Conservation (phyloP, 2,329 filamentous ascomycete species). For the Penicillium palitans region DNA sequence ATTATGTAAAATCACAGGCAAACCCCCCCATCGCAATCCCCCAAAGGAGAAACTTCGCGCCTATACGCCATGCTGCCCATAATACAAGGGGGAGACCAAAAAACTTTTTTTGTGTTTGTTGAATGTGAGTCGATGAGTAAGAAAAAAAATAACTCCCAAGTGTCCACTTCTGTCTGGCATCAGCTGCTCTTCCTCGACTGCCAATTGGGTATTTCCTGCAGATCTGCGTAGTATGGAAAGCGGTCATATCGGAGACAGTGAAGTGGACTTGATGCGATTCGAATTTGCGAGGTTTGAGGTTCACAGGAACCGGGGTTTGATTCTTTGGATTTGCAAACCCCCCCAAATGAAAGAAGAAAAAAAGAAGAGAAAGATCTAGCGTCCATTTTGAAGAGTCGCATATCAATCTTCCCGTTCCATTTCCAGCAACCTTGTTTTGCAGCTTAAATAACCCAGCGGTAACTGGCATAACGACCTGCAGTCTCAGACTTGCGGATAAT, state of each 20-base stretch:
- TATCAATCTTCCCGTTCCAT: not conserved
- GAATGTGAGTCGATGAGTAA: slow-evolving; percentile 4
- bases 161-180: slow-evolving; percentile 16
- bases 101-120: slow-evolving; percentile 30
- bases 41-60: slow-evolving; percentile 36
- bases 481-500: slow-evolving; percentile 96
- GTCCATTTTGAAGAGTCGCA: not conserved
- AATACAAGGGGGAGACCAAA: slow-evolving; percentile 33
- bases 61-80: slow-evolving; percentile 43
- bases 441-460: slow-evolving; percentile 64
- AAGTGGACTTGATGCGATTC: slow-evolving; percentile 12
- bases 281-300: slow-evolving; percentile 3
- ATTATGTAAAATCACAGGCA: slow-evolving; percentile 27
- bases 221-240: not conserved
- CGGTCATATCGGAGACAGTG: not conserved
- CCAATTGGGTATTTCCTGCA: slow-evolving; percentile 1
- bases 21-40: slow-evolving; percentile 19
- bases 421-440: not conserved
- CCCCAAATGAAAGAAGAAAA: not conserved
- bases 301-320: not conserved
- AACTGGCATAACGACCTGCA: slow-evolving; percentile 93
- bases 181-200: slow-evolving; percentile 5
- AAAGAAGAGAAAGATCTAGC: not conserved
- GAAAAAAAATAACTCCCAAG: slow-evolving; percentile 23
- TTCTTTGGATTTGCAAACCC: not conserved